phyloP scores from a whole-genome alignment of 2,329 filamentous ascomycete species.

The Delphinella strobiligena region DNA sequence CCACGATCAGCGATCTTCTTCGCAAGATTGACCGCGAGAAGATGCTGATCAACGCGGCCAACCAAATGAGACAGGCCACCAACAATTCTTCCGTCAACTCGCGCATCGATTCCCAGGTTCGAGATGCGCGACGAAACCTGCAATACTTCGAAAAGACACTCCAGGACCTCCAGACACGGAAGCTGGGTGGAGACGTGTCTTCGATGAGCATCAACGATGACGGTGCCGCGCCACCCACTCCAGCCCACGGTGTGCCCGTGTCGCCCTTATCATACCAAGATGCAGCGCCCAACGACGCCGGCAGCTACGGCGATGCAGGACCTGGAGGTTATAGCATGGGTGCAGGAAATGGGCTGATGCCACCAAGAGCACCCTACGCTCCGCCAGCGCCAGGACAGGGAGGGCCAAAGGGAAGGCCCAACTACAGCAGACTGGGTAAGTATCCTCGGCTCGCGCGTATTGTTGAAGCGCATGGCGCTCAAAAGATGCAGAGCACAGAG shows the following conservation, averaged over 20 bases:
- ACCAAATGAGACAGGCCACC: constrained; percentile 89
- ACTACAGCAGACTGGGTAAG: constrained; percentile 95
- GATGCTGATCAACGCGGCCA: constrained; percentile 85
- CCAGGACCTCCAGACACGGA: constrained; percentile 74
- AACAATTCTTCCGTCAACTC: constrained; percentile 87
- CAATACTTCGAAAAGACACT: constrained; percentile 92
- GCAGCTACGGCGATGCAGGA: constrained; percentile 43
- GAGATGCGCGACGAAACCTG: constrained; percentile 84
- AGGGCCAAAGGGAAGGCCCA: constrained; percentile 63
- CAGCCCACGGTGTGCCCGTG: constrained; percentile 17
- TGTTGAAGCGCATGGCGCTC: no score
- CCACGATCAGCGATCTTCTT: constrained; percentile 66
- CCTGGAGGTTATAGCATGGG: constrained; percentile 46
- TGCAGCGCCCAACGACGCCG: constrained; percentile 7
- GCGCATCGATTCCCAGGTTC: constrained; percentile 84
- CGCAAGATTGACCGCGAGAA: constrained; percentile 98
- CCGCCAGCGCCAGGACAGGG: constrained; percentile 60
- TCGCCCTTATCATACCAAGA: constrained; percentile 3
- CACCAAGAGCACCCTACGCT: constrained; percentile 66
- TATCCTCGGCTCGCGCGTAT: no score
- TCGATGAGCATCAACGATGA: constrained; percentile 51
- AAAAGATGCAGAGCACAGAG: no score
- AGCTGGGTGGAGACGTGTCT: constrained; percentile 55
- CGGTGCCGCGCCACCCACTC: constrained; percentile 20
- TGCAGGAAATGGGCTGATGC: constrained; percentile 63